Percentiles rank a stretch among this genome's conserved stretches.
Conservation (phyloP, 495 filamentous ascomycete species). For the Annulohypoxylon moriforme region DNA sequence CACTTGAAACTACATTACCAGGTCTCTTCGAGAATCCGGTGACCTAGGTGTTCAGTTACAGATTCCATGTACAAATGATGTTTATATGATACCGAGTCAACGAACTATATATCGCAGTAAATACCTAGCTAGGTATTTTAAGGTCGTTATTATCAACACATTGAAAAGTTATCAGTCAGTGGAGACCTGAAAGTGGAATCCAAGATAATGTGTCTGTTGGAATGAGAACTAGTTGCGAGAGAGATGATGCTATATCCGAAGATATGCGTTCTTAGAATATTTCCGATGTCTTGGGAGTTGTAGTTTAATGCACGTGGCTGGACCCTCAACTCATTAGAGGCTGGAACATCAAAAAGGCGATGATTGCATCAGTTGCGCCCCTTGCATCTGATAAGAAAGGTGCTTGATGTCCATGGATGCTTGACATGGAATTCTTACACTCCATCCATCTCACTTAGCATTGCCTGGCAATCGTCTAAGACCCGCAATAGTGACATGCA, state of each 20-base stretch:
- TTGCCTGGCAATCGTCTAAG: constrained; percentile 6
- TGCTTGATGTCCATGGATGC: background rate
- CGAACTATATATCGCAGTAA: background rate
- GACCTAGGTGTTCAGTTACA: background rate
- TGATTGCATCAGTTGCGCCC: constrained; percentile 11
- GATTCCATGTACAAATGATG: background rate
- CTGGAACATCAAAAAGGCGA: constrained; percentile 14
- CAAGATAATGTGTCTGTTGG: constrained; percentile 5
- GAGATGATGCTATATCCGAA: background rate
- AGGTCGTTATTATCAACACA: background rate
- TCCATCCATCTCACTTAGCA: constrained; percentile 10
- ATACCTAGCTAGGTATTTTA: background rate
- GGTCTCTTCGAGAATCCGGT: background rate
- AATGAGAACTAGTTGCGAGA: constrained; percentile 7
- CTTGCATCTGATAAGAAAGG: constrained; percentile 28
- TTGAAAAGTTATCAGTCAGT: background rate
- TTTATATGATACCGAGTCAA: background rate
- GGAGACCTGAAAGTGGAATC: background rate
- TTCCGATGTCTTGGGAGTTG: constrained; percentile 14
- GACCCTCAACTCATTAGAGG: constrained; percentile 26
- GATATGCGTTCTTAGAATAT: background rate
- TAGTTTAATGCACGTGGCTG: constrained; percentile 24
- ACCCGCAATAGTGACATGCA: constrained; percentile 35
- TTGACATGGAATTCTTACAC: constrained; percentile 14
- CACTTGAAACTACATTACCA: background rate